Percentiles rank a stretch among this genome's conserved stretches.
Evolutionary conservation across 2,329 filamentous ascomycete genomes (phyloP).

Genomic region (Pyricularia sp.): DNA sequence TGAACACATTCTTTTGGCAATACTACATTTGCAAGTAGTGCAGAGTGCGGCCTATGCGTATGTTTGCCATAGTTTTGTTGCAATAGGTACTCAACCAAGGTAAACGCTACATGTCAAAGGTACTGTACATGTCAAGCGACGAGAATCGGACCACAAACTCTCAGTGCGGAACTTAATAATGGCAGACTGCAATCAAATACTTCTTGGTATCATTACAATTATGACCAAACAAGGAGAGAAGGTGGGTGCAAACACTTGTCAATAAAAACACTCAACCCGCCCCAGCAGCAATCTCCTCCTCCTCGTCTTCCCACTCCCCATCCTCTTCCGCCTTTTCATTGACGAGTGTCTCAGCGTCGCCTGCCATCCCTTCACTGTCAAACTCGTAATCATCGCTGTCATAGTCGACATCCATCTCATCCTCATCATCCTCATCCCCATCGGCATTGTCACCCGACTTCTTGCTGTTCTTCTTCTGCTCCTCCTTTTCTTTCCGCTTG

Average conservation of each 20-base stretch:
- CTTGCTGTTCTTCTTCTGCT: slow-evolving; percentile 71
- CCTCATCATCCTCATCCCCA: slow-evolving; percentile 28
- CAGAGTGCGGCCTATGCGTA: no score
- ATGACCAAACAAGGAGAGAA: background rate
- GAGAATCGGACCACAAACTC: background rate
- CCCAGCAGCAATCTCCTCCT: slow-evolving; percentile 21
- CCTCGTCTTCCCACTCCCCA: slow-evolving; percentile 43
- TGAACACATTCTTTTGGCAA: no score
- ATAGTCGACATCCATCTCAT: slow-evolving; percentile 25
- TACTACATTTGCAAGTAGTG: no score
- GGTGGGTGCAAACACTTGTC: background rate
- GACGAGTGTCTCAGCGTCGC: slow-evolving; percentile 37
- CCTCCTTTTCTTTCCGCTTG: slow-evolving; percentile 76
- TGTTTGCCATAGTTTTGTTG: no score
- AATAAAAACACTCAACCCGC: slow-evolving; percentile 11
- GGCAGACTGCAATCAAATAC: background rate
- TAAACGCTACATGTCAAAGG: no score
- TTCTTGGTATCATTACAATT: background rate
- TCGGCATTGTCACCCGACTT: slow-evolving; percentile 25
- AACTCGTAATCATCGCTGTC: slow-evolving; percentile 33
- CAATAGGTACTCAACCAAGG: no score
- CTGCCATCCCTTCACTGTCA: slow-evolving; percentile 41
- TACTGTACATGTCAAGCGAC: no score
- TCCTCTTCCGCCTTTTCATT: slow-evolving; percentile 40
- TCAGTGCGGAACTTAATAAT: background rate